Percentiles rank a stretch among this genome's conserved stretches.
These are phyloP conservation scores for Dalbergia cultrata DNA, from an alignment of 306 rosid genomes.

Conservation along the genomic window DNA sequence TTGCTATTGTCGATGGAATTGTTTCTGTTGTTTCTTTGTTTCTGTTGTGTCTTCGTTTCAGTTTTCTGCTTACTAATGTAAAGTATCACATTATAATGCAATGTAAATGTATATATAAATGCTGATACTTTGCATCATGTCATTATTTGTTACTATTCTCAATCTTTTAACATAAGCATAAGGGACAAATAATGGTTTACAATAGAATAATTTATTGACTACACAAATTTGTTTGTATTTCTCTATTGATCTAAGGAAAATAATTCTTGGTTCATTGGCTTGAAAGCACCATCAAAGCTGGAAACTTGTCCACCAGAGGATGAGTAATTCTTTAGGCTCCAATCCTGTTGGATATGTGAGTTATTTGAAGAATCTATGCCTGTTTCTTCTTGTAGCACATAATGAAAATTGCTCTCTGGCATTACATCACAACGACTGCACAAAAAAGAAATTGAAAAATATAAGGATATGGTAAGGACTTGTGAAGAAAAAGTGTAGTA, in stretches of 20 bases:
- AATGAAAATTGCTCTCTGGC: slow-evolving; percentile 51
- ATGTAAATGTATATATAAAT: too few species aligned
- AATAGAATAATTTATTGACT: too few species aligned
- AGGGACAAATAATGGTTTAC: too few species aligned
- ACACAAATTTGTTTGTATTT: too few species aligned
- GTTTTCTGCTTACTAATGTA: too few species aligned
- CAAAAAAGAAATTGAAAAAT: slow-evolving; percentile 7
- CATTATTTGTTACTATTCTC: too few species aligned
- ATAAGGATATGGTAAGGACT: slow-evolving; percentile 40
- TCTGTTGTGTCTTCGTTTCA: too few species aligned
- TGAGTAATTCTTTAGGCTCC: slow-evolving; percentile 50
- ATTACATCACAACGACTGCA: slow-evolving; percentile 50
- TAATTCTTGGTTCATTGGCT: slow-evolving; percentile 56
- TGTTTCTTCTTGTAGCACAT: slow-evolving; percentile 62
- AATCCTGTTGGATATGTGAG: slow-evolving; percentile 56
- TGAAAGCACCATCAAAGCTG: slow-evolving; percentile 42
- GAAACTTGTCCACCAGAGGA: slow-evolving; percentile 45
- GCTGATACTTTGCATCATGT: too few species aligned
- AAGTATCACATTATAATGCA: too few species aligned
- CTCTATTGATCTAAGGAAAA: slow-evolving; percentile 53
- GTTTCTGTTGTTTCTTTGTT: too few species aligned
- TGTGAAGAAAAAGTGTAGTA: not conserved
- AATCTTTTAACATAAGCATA: too few species aligned
- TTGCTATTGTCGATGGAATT: too few species aligned
- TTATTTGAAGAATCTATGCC: slow-evolving; percentile 47